phyloP scores from a whole-genome alignment of 2,329 filamentous ascomycete genomes.

The Shiraia sp. region DNA sequence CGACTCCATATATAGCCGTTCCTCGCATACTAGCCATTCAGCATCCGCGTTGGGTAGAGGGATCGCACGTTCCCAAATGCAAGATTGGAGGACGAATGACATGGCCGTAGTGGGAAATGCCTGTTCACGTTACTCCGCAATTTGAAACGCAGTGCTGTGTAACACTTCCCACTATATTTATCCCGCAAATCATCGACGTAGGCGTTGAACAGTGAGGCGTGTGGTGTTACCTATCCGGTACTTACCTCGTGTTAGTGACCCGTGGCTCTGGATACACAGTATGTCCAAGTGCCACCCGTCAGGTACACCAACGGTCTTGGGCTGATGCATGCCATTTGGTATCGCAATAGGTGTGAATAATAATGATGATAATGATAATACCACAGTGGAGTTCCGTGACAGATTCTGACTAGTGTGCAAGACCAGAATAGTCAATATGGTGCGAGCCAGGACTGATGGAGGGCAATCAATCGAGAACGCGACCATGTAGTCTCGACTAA shows the following conservation, averaged over 20 bases:
- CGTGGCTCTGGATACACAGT: background rate
- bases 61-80: background rate
- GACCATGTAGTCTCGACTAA: no score
- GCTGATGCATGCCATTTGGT: no score
- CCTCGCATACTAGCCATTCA: background rate
- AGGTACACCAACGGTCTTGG: no score
- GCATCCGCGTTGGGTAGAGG: background rate
- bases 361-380: background rate
- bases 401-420: no score
- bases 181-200: constrained; percentile 6
- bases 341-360: no score
- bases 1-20: background rate
- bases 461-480: no score
- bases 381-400: no score
- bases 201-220: background rate
- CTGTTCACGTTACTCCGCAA: constrained; percentile 5
- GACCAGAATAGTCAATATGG: no score
- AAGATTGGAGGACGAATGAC: constrained; percentile 1
- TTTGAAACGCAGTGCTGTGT: constrained; percentile 2
- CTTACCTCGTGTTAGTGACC: background rate
- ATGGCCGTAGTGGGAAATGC: constrained; percentile 2
- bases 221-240: background rate
- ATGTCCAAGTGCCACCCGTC: no score
- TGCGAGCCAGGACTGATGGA: no score
- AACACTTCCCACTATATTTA: constrained; percentile 4